phyloP scores from a whole-genome alignment of 176 grass and related monocot genomes.

The Aechmea fasciata region DNA sequence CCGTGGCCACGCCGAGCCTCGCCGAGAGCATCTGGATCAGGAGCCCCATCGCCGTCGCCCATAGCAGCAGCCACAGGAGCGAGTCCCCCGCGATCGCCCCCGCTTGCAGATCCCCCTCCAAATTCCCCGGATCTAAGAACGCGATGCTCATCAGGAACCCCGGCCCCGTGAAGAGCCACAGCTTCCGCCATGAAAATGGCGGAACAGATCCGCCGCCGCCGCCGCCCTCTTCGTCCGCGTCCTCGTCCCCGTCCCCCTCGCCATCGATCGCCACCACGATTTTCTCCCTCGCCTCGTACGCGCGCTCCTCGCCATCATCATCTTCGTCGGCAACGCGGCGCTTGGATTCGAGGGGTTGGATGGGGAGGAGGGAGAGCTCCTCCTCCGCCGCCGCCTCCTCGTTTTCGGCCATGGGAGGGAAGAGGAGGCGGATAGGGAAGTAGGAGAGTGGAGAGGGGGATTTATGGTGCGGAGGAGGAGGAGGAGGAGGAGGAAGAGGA shows the following conservation, averaged over 20 bases:
- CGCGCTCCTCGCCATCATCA: constrained; percentile 52
- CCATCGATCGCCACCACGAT: constrained; percentile 47
- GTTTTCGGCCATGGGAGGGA: background rate
- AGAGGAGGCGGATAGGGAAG: constrained; percentile 2
- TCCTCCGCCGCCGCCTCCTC: constrained; percentile 19
- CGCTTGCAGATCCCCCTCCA: constrained; percentile 92
- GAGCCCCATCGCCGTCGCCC: constrained; percentile 88
- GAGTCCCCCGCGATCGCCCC: constrained; percentile 80
- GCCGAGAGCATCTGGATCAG: constrained; percentile 90
- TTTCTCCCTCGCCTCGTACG: constrained; percentile 64
- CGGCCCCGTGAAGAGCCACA: constrained; percentile 86
- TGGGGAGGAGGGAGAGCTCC: constrained; percentile 42
- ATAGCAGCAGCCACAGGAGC: constrained; percentile 83
- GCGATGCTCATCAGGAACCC: constrained; percentile 98
- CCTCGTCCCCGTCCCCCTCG: constrained; percentile 17
- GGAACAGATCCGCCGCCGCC: constrained; percentile 3
- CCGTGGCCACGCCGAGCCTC: constrained; percentile 73
- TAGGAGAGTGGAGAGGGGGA: background rate
- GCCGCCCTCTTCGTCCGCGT: constrained; percentile 3
- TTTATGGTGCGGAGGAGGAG: constrained; percentile 3
- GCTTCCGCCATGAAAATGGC: constrained; percentile 89
- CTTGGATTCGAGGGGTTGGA: background rate
- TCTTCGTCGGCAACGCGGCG: background rate
- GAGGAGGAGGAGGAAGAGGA: background rate
- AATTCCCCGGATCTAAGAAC: constrained; percentile 95